Base-by-base conservation (phyloP, 495 filamentous ascomycete species). In the Penicillium samsonianum region DNA sequence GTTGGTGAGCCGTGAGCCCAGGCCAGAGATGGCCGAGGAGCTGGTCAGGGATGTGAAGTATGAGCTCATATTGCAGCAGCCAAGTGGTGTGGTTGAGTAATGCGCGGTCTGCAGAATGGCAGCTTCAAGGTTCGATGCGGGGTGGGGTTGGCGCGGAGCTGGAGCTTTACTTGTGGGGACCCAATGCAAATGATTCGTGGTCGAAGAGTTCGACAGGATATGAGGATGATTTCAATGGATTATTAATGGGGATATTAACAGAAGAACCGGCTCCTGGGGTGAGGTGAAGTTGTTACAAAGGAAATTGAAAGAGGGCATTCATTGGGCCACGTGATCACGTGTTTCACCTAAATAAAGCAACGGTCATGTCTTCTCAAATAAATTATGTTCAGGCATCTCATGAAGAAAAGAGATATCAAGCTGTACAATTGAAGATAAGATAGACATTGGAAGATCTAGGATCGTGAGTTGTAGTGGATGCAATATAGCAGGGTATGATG, bases 1-100 rank as follows among this genome's bases (percentile, higher is more conserved):
- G 62, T 87, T 87, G 70, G 82, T 88, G 72, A 95, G 90, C 60
- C 87, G 84, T 33, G 87, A 87, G 53, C 90, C 89, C 11, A 91
- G 87, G n/a, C 48, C 63, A 57, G 89, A 90, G 68, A 95, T 84
- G 65, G 92, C 78, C 69, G 84, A 83, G 53, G 83, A 87, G 19
- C 69, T 68, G 8, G 69, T 76, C 65, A 95, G 80, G 72, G 77
- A 76, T 53, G 83, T 84, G 72, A 96, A 85, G 80, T 92, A 95
- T 55, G 87, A 90, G 62, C 87, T 80, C 86, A 91, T 93, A 57
- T 53, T 81, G 75, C 10, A 17, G 23, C 16, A 38, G 22, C 11
- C 30, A 9, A 26, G 19, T 42, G 3, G 30, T 30, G 30, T 52
- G 19, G 30, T 48, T 48, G 19, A n/a, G 30, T 31, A 49, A 55